Evolutionary conservation across 2,329 filamentous ascomycete genomes (phyloP), one percentile per base, ranked within the genome.

Genomic region (Alternaria hordeiaustralica): DNA sequence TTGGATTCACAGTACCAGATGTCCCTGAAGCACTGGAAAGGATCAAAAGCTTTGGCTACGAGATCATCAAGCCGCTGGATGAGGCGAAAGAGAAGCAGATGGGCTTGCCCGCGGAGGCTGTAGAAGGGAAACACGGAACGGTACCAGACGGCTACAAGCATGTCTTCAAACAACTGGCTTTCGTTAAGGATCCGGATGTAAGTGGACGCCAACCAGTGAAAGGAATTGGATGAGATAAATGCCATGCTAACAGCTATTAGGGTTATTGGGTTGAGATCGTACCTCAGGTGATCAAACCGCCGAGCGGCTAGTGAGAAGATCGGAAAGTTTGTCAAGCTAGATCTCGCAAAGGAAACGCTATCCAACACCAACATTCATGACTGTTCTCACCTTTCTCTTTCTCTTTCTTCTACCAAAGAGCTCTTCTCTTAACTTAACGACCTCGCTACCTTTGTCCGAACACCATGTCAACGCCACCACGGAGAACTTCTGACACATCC

Each of bases 1-100:
- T 79, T n/a, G 76, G 77, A 0, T 78, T 79, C 58, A 78, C 75
- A 10, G 74, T 79, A 0, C 76, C 76, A 2, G 65, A 79, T 69
- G 76, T 79, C 1, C 62, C 46, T 8, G 66, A 55, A 12, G 66
- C 75, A 15, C 45, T 78, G 7, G 58, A 72, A 5, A 59, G 74
- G 6, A 66, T 75, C 7, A 61, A 64, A 25, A 54, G 54, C 5
- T 73, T 71, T 60, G 74, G 74, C 2, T 75, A 63, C 21, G 70
- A 75, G 30, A 61, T 77, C 10, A 69, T 73, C 11, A 77, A 77
- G 64, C 73, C 71, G 15, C 47, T 78, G 6, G 72, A 64, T 3
- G 72, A 75, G 49, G 73, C 71, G 13, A 64, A 67, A 11, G 70
- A 69, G 30, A 64, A 60, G 0, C 64, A 66, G 21, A 77, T 78